phyloP scores from a whole-genome alignment of 768 basidiomycete species.

The Collybia nuda region DNA sequence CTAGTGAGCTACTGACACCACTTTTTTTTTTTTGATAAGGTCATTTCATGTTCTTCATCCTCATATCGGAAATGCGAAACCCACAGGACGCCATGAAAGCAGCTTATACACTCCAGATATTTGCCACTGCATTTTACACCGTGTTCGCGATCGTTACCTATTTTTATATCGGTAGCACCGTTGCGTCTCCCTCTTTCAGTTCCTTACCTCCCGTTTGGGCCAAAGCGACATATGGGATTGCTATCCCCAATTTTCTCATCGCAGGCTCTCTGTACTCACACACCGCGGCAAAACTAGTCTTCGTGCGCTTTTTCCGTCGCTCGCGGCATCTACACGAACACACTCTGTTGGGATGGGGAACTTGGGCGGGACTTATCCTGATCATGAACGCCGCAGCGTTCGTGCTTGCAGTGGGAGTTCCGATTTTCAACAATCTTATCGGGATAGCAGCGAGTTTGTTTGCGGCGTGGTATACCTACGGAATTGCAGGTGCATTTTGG shows the following conservation, averaged over 20 bases:
- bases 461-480: conserved; percentile 61
- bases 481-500: conserved; percentile 55
- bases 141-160: conserved; percentile 44
- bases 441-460: conserved; percentile 54
- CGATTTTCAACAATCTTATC: conserved; percentile 55
- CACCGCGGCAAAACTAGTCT: conserved; percentile 53
- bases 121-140: conserved; percentile 49
- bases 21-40: conserved; percentile 24
- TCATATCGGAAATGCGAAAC: conserved; percentile 55
- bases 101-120: conserved; percentile 54
- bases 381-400: conserved; percentile 39
- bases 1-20: background rate
- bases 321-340: conserved; percentile 49
- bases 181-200: conserved; percentile 44
- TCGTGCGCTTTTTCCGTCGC: conserved; percentile 50
- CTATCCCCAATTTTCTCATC: conserved; percentile 52
- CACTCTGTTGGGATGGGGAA: conserved; percentile 47
- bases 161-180: conserved; percentile 45
- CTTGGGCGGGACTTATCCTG: conserved; percentile 46
- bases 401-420: conserved; percentile 48
- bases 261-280: conserved; percentile 49
- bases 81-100: conserved; percentile 61
- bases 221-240: conserved; percentile 48
- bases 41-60: conserved; percentile 59
- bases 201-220: conserved; percentile 50